These are phyloP conservation scores for Ogataea neopini DNA, from an alignment of 805 yeast genomes.

Conservation along the genomic window DNA sequence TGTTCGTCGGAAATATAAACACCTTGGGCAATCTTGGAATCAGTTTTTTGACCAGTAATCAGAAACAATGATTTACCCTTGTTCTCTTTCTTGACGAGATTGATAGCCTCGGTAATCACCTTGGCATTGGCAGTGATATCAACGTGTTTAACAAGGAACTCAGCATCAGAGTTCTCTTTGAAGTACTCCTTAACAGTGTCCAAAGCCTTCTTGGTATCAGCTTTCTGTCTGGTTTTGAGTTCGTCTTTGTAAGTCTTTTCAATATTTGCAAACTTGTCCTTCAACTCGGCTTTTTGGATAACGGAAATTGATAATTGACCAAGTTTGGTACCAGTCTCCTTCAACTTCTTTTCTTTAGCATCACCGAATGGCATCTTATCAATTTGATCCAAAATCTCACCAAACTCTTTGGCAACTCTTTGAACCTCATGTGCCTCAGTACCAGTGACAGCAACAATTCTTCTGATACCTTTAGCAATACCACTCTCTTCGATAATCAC, in stretches of 20 bases:
- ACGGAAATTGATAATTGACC: constrained; percentile 84
- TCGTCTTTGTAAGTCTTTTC: constrained; percentile 90
- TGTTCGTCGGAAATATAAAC: constrained; percentile 80
- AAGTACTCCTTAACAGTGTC: constrained; percentile 77
- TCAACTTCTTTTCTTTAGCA: constrained; percentile 76
- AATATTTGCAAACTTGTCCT: constrained; percentile 69
- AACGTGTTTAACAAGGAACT: constrained; percentile 66
- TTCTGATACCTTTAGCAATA: constrained; percentile 97
- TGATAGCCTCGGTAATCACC: constrained; percentile 91
- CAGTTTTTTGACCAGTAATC: constrained; percentile 63
- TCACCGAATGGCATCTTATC: constrained; percentile 70
- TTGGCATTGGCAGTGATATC: constrained; percentile 82
- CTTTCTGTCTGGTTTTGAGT: constrained; percentile 82
- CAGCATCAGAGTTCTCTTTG: constrained; percentile 50
- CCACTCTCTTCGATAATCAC: constrained; percentile 93
- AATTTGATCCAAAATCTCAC: constrained; percentile 56
- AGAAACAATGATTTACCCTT: constrained; percentile 77
- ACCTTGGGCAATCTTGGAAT: constrained; percentile 90
- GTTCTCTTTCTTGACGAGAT: constrained; percentile 72
- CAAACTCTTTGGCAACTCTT: constrained; percentile 75
- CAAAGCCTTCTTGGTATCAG: constrained; percentile 77
- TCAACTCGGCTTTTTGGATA: constrained; percentile 72
- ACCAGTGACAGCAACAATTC: constrained; percentile 97
- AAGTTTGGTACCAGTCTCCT: constrained; percentile 80
- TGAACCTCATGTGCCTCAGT: constrained; percentile 88